Conservation (phyloP, 2,329 filamentous ascomycete genomes). For the Cadophora sp. region DNA sequence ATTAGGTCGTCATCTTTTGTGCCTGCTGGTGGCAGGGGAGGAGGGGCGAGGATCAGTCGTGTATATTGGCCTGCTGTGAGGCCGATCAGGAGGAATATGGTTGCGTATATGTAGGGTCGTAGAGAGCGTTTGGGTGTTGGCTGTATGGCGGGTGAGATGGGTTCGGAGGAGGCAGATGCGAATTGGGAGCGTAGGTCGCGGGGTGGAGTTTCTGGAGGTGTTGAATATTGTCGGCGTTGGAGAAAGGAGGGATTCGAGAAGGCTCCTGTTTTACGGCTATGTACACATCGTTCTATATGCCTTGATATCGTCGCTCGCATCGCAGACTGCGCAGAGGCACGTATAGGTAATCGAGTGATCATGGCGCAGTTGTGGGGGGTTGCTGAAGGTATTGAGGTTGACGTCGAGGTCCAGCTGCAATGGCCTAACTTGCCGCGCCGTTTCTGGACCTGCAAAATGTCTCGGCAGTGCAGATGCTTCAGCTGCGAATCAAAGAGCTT, state of each 20-base stretch:
- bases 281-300: slow-evolving; percentile 11
- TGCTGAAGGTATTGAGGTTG: neutral
- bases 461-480: neutral
- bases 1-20: slow-evolving; percentile 51
- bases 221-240: slow-evolving; percentile 26
- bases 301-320: slow-evolving; percentile 1
- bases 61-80: slow-evolving; percentile 47
- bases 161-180: slow-evolving; percentile 20
- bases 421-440: neutral
- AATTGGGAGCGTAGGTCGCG: slow-evolving; percentile 41
- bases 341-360: slow-evolving; percentile 28
- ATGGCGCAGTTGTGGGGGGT: slow-evolving; percentile 47
- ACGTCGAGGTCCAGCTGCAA: neutral
- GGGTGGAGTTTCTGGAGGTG: slow-evolving; percentile 17
- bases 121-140: slow-evolving; percentile 37
- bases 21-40: slow-evolving; percentile 48
- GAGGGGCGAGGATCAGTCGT: slow-evolving; percentile 52
- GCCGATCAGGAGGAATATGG: slow-evolving; percentile 52
- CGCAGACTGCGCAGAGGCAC: slow-evolving; percentile 9
- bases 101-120: slow-evolving; percentile 42
- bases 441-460: neutral
- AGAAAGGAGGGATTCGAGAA: neutral
- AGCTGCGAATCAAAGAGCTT: neutral
- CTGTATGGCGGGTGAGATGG: slow-evolving; percentile 23
- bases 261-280: neutral